Base-by-base conservation (phyloP, 1,284 basidiomycete species). In the Fomitiporia mediterranea region DNA sequence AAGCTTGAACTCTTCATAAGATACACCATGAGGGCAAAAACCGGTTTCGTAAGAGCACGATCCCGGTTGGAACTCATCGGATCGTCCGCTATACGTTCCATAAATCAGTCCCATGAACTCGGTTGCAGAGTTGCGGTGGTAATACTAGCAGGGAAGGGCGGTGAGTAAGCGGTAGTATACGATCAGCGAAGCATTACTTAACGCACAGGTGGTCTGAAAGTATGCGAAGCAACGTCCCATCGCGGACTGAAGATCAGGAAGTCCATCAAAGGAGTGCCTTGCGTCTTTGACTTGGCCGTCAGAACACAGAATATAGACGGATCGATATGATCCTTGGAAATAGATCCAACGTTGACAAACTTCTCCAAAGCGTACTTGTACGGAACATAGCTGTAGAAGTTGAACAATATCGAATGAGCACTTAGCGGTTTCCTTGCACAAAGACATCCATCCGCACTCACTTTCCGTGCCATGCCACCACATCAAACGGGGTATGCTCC, bases 321-420 rank as follows among this genome's bases (percentile, higher is more conserved):
- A 66, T 82, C 84, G 64, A 80, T 77, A 67, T 81, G 83, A 67
- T 83, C 84, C 66, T 78, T 82, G 34, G 80, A 79, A 63, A 87
- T 82, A 55, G 78, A 81, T 30, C 85, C 85, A 55, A 86, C 79
- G 60, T 78, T 76, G 64, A 80, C 73, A 69, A 87, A 88, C 65
- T 83, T 84, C 64, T 77, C 75, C 65, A 86, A 67, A 34, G 80
- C 81, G 65, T 88, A 87, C 67, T 86, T 86, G 72, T 83, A 87
- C 1, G 84, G 85, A 2, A 85, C 76, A 63, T 87, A 87, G 69
- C 83, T 86, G n/a, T n/a, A n/a, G n/a, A n/a, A n/a, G n/a, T n/a
- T n/a, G n/a, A n/a, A n/a, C n/a, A n/a, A n/a, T n/a, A 55, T 9
- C 55, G 46, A 11, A 23, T 11, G 39, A 15, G 8, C 43, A 15